A percentile compares a stretch with the other conserved stretches of the same genome.
Conservation (phyloP, 257 asterid species). For the Leptodermis oblonga region DNA sequence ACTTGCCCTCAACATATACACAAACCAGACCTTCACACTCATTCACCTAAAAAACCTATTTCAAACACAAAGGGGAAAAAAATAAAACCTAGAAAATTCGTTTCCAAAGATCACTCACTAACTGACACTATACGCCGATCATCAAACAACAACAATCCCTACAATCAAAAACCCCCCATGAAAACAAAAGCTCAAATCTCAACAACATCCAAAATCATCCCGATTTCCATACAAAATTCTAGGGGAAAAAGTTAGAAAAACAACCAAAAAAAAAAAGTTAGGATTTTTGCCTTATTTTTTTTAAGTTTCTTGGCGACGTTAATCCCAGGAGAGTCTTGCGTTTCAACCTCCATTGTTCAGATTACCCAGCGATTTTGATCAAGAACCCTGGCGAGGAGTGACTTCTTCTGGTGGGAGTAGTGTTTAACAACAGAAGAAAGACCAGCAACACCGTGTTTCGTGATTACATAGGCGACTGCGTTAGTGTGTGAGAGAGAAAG, state of each 20-base stretch:
- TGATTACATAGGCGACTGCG: not conserved
- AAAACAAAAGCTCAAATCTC: not conserved
- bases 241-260: not conserved
- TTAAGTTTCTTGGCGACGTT: slow-evolving; percentile 17
- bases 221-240: not conserved
- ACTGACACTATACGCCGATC: not conserved
- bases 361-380: not conserved
- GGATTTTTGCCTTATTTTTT: slow-evolving; percentile 18
- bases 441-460: not conserved
- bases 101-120: not conserved
- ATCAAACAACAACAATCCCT: not conserved
- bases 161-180: not conserved
- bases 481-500: not conserved
- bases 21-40: not conserved
- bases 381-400: not conserved
- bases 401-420: not conserved
- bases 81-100: not conserved
- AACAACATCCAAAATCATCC: not conserved
- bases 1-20: not conserved
- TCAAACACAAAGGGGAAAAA: not conserved
- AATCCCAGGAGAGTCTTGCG: not conserved
- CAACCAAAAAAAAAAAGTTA: not conserved
- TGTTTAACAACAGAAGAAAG: not conserved
- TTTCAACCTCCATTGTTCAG: slow-evolving; percentile 26
- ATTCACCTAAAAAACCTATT: not conserved